Evolutionary conservation across 1,139 yeast species (phyloP).

Genomic region (Blastobotrys persicus): DNA sequence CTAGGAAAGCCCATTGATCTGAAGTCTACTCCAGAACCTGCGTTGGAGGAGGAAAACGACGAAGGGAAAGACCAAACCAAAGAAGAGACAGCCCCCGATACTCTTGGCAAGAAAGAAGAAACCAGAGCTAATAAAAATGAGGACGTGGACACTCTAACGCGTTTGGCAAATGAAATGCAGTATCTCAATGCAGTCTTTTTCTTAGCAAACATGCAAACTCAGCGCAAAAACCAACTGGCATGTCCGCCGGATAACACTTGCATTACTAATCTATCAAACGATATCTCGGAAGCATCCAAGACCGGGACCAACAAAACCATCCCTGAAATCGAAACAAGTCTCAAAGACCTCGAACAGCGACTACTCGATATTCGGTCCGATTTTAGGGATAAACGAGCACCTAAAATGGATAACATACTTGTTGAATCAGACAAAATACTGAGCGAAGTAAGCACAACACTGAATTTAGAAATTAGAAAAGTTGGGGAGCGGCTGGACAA

Average conservation of each 20-base stretch:
- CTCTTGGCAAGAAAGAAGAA: background rate
- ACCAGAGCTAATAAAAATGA: background rate
- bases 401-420: constrained; percentile 59
- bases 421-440: constrained; percentile 72
- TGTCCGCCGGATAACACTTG: constrained; percentile 8
- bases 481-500: constrained; percentile 68
- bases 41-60: no score
- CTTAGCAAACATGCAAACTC: constrained; percentile 24
- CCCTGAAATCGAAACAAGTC: constrained; percentile 22
- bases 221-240: constrained; percentile 11
- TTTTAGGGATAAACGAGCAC: constrained; percentile 42
- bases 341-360: constrained; percentile 28
- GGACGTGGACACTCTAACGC: constrained; percentile 2
- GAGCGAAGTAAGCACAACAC: constrained; percentile 79
- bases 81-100: background rate
- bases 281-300: constrained; percentile 26
- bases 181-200: constrained; percentile 28
- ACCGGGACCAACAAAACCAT: constrained; percentile 24
- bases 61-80: background rate
- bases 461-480: constrained; percentile 67
- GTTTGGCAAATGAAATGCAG: constrained; percentile 23
- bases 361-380: constrained; percentile 33
- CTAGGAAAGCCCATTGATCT: background rate
- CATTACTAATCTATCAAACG: constrained; percentile 18
- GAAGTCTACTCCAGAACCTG: no score